A percentile compares a stretch with the other conserved stretches of the same genome.
phyloP scores from a whole-genome alignment of 2,329 filamentous ascomycete genomes.

The Chalaropsis ovoidea region DNA sequence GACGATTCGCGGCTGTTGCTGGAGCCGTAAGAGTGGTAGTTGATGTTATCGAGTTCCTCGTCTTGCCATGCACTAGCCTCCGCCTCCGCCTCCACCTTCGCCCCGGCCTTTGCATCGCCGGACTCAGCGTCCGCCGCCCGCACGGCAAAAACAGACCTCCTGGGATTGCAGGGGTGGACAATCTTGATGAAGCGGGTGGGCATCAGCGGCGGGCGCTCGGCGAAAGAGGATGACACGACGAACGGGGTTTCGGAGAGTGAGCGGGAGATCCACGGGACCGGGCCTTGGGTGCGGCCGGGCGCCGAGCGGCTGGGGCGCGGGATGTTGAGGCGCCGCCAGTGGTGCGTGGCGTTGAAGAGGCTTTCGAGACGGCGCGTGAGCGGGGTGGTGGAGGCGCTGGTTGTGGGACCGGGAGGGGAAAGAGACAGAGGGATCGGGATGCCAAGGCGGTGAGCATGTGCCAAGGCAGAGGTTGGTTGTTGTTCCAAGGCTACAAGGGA shows the following conservation, averaged over 20 bases:
- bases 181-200: conserved; percentile 4
- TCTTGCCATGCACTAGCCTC: not conserved
- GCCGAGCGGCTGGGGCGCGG: not conserved
- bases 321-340: not conserved
- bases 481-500: no score
- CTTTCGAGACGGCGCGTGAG: not conserved
- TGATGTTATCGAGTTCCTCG: not conserved
- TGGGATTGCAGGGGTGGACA: not conserved
- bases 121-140: not conserved
- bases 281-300: not conserved
- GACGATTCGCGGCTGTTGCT: not conserved
- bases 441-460: not conserved
- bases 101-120: not conserved
- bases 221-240: not conserved
- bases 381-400: not conserved
- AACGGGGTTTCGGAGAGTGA: conserved; percentile 2
- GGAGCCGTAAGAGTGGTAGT: not conserved
- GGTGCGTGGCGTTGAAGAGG: not conserved
- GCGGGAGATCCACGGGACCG: not conserved
- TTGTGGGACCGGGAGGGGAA: not conserved
- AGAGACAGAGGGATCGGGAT: not conserved
- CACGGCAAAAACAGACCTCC: not conserved
- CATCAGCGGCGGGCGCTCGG: not conserved
- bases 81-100: no score
- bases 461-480: no score